Percentiles rank a stretch among this genome's conserved stretches.
Conservation (phyloP, 768 basidiomycete species). For the Auriculariales sp. region DNA sequence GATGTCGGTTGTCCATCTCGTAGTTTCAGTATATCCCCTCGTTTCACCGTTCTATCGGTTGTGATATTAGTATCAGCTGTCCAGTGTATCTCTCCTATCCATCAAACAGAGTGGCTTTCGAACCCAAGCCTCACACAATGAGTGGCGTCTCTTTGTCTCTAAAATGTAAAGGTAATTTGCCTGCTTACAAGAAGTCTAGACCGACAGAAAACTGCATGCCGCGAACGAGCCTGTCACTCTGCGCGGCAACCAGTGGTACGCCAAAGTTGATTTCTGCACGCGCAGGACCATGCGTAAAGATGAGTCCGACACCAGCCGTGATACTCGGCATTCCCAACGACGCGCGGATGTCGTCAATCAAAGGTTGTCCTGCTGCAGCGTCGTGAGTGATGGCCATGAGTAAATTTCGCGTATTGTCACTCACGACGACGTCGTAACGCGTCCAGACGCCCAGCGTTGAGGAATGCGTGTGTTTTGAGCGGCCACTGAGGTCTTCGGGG, state of each 20-base stretch:
- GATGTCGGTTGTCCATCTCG: too few species aligned
- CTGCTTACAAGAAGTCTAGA: conserved; percentile 53
- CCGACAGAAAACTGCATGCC: conserved; percentile 77
- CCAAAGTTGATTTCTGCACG: conserved; percentile 85
- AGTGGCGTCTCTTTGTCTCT: too few species aligned
- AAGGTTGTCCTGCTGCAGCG: conserved; percentile 18
- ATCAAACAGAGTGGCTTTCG: too few species aligned
- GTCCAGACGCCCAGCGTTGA: conserved; percentile 71
- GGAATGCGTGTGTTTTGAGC: conserved; percentile 61
- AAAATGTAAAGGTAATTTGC: too few species aligned
- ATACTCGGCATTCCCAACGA: conserved; percentile 47
- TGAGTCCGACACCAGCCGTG: conserved; percentile 67
- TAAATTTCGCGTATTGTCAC: too few species aligned
- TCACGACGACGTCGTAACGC: too few species aligned
- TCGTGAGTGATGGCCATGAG: not conserved
- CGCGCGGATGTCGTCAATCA: conserved; percentile 24
- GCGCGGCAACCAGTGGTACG: conserved; percentile 57
- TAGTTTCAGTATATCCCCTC: too few species aligned
- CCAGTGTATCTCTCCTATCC: too few species aligned
- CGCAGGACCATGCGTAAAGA: conserved; percentile 71
- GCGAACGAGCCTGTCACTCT: conserved; percentile 47
- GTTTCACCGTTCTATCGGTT: too few species aligned
- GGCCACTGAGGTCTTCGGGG: conserved; percentile 72
- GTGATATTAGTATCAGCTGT: too few species aligned
- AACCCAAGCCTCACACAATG: too few species aligned